Percentiles rank a stretch among this genome's conserved stretches.
These are phyloP conservation scores for Pythium folliculosum DNA, from an alignment of 352 stramenopile genomes.

Conservation along the genomic window DNA sequence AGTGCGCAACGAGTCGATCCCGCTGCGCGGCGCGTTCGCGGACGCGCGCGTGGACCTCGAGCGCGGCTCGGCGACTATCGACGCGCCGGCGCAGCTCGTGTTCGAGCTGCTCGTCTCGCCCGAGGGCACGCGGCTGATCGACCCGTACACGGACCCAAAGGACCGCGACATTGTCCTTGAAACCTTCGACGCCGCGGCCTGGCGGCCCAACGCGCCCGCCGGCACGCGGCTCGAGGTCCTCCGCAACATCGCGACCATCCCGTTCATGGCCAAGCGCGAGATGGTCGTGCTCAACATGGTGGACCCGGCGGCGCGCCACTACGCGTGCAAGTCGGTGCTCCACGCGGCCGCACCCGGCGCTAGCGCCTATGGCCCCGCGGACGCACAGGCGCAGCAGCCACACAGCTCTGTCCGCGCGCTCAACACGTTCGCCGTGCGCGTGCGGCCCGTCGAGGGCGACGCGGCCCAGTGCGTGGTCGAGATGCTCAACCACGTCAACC, in stretches of 20 bases:
- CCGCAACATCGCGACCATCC: slow-evolving; percentile 20
- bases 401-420: slow-evolving; percentile 19
- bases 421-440: slow-evolving; percentile 21
- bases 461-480: slow-evolving; percentile 11
- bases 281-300: slow-evolving; percentile 32
- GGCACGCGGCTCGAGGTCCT: slow-evolving; percentile 24
- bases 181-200: slow-evolving; percentile 23
- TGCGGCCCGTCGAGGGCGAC: slow-evolving; percentile 1
- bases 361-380: slow-evolving; percentile 6
- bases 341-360: slow-evolving; percentile 12
- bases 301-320: slow-evolving; percentile 17
- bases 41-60: slow-evolving; percentile 24
- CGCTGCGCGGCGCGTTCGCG: slow-evolving; percentile 27
- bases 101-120: slow-evolving; percentile 35
- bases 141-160: slow-evolving; percentile 30
- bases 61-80: slow-evolving; percentile 24
- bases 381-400: slow-evolving; percentile 1
- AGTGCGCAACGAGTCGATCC: slow-evolving; percentile 14
- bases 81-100: slow-evolving; percentile 25
- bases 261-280: slow-evolving; percentile 26
- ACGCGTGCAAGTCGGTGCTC: slow-evolving; percentile 22
- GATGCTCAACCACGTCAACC: slow-evolving; percentile 29
- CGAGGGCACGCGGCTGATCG: slow-evolving; percentile 33
- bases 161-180: slow-evolving; percentile 29
- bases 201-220: slow-evolving; percentile 7